Conservation (phyloP, 495 filamentous ascomycete genomes). For the Sporormia fimetaria region DNA sequence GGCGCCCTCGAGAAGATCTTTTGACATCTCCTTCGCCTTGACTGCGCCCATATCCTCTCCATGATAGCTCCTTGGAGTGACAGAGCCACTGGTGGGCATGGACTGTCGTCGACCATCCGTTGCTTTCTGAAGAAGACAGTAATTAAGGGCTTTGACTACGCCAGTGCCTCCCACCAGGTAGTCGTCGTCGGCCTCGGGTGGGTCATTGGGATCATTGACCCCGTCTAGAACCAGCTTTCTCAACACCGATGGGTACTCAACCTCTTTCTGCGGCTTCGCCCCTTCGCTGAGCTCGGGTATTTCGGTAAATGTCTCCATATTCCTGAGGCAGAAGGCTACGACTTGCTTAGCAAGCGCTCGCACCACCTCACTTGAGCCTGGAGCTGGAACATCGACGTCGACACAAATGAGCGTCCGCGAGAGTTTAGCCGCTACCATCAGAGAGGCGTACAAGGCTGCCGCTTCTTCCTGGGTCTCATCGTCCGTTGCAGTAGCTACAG, state of each 20-base stretch:
- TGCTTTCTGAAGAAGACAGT: slow-evolving; percentile 69
- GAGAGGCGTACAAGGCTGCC: slow-evolving; percentile 81
- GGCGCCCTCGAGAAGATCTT: slow-evolving; percentile 71
- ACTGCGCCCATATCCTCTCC: slow-evolving; percentile 39
- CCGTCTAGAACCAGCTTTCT: slow-evolving; percentile 50
- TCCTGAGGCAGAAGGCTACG: slow-evolving; percentile 82
- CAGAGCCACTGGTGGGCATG: slow-evolving; percentile 40
- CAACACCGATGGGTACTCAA: slow-evolving; percentile 52
- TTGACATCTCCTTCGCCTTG: slow-evolving; percentile 86
- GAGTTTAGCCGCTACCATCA: slow-evolving; percentile 79
- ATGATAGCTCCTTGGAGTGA: slow-evolving; percentile 42
- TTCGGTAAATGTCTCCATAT: slow-evolving; percentile 59
- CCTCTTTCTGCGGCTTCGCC: slow-evolving; percentile 36
- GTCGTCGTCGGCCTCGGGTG: slow-evolving; percentile 74
- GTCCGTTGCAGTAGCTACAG: slow-evolving; percentile 54
- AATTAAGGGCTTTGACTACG: slow-evolving; percentile 79
- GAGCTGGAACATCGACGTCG: slow-evolving; percentile 77
- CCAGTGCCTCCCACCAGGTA: slow-evolving; percentile 94
- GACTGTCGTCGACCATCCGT: slow-evolving; percentile 40
- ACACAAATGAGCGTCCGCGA: slow-evolving; percentile 75
- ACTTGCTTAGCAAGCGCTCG: slow-evolving; percentile 89
- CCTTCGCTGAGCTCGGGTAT: slow-evolving; percentile 32
- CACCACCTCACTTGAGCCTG: slow-evolving; percentile 72
- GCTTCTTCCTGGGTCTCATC: slow-evolving; percentile 80
- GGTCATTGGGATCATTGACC: slow-evolving; percentile 50